Percentiles rank a stretch among this genome's conserved stretches.
Evolutionary conservation across 2,329 filamentous ascomycete genomes (phyloP).

Genomic region (Colletotrichum eremochloae): DNA sequence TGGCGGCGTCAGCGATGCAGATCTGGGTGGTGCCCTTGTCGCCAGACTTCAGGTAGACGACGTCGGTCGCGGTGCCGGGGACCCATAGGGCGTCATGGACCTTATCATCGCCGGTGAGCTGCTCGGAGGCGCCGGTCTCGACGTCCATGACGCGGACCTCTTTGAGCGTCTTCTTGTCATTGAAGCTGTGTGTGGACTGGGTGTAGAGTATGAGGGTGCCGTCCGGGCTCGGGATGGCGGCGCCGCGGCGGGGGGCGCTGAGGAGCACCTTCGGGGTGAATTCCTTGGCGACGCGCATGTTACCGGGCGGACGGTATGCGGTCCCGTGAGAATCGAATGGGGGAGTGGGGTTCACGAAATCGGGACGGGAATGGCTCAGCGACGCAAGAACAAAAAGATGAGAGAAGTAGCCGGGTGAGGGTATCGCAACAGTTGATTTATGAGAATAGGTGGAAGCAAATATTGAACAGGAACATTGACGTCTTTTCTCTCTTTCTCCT

Average conservation of each 20-base stretch:
- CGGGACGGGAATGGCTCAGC: neutral
- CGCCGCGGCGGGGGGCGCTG: slow-evolving; percentile 48
- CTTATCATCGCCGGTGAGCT: slow-evolving; percentile 47
- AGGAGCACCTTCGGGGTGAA: slow-evolving; percentile 52
- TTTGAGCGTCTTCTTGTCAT: slow-evolving; percentile 48
- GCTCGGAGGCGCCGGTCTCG: slow-evolving; percentile 46
- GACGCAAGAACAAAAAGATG: neutral
- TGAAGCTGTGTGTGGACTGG: slow-evolving; percentile 54
- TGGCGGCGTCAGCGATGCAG: slow-evolving; percentile 46
- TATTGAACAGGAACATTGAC: neutral
- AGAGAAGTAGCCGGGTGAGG: too few relatives aligned
- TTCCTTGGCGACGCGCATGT: slow-evolving; percentile 43
- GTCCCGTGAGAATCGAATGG: neutral
- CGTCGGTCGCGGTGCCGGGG: slow-evolving; percentile 47
- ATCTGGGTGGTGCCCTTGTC: slow-evolving; percentile 51
- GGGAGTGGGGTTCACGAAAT: neutral
- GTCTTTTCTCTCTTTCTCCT: neutral
- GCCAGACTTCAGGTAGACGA: slow-evolving; percentile 51
- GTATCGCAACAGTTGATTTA: neutral
- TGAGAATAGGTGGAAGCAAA: neutral
- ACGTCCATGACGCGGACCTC: slow-evolving; percentile 54
- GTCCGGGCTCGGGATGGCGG: slow-evolving; percentile 56
- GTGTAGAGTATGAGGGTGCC: slow-evolving; percentile 58
- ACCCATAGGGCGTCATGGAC: slow-evolving; percentile 55
- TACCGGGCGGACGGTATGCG: neutral